Base-by-base conservation (phyloP, 306 rosid species). In the Trifolium pratense region DNA sequence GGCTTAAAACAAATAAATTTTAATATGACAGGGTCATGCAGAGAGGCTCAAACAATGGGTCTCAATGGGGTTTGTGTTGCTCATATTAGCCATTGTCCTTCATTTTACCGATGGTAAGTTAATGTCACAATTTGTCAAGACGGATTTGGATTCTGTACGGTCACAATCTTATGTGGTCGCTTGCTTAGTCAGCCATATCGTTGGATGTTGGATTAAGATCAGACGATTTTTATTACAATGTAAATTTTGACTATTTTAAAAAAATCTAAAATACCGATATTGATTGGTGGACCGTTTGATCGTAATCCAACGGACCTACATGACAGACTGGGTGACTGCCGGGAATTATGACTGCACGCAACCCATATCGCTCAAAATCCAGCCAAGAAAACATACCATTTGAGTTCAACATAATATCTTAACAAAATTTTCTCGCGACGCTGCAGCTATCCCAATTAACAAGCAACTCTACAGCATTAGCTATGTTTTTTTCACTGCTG, bases 11-110 rank as follows among this genome's bases (percentile, higher is more conserved):
- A 14, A 75, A 68, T 18, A 25, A 37, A 75, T 61, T 5, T 59
- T 32, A 36, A 52, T 71, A 58, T 66, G 79, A 75, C 82, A 90
- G 97, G 79, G 85, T 77, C 97, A 92, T 71, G 60, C 76, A 7
- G 91, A 92, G 78, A 85, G 96, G 81, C 97, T 90, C 37, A 92
- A 86, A 82, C 98, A 89, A 70, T 92, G 98, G 97, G 71, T 86
- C 60, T 78, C 88, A 74, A 83, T 87, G 90, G 97, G 89, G 9
- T 42, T 87, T 39, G 84, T 75, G 73, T 84, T 86, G n/a, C 82
- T 90, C 42, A 64, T 77, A 52, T 34, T 92, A 62, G 96, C 86
- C 85, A 80, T 90, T 71, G 82, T 90, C 69, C 91, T 92, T 67
- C 98, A 90, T 73, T 92, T 90, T 16, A 83, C 96, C 11, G 83